Base-by-base conservation (phyloP, 345 rosid species). In the Leavenworthia alabamica region DNA sequence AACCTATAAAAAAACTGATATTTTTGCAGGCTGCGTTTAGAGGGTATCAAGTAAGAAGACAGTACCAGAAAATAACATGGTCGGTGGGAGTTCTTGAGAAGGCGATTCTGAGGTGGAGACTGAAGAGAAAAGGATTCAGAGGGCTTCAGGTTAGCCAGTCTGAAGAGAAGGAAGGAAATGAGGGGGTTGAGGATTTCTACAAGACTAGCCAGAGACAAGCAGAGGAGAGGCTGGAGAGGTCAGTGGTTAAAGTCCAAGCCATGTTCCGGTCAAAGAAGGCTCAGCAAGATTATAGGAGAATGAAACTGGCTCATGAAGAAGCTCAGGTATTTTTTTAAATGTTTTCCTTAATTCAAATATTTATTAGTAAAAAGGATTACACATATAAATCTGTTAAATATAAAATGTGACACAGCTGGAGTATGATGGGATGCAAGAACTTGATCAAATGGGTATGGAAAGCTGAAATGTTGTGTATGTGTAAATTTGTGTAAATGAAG, bases 261-360 rank as follows among this genome's bases (percentile, higher is more conserved):
- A 84, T 94, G 97, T 89, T 94, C 77, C 87, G 97, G 15, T 94
- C 99, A 62, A 94, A 79, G 92, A 80, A 87, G 71, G 96, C 97
- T 36, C 99, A 90, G 72, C 78, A 83, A 52, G 95, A 94, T 36
- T 94, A 94, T 53, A 76, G 82, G 33, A 83, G 89, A 76, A 94
- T 90, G 89, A 94, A 87, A 82, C n/a, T 83, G 67, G 72, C 79
- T 33, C 82, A 76, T 64, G 72, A 66, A 59, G 67, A 78, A 72
- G 97, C 97, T 55, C 70, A 62, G 90, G 99, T 13, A 3, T 22
- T 56, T 32, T 43, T 35, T 32, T 43, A 3, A 4, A n/a, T n/a
- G n/a, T n/a, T n/a, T n/a, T n/a, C 42, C 35, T 43, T 20, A 60
- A 20, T 10, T 24, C 11, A 15, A 6, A 1, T 13, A 22, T 46